phyloP scores from a whole-genome alignment of 2,329 filamentous ascomycete genomes.

The Botrytis porri region DNA sequence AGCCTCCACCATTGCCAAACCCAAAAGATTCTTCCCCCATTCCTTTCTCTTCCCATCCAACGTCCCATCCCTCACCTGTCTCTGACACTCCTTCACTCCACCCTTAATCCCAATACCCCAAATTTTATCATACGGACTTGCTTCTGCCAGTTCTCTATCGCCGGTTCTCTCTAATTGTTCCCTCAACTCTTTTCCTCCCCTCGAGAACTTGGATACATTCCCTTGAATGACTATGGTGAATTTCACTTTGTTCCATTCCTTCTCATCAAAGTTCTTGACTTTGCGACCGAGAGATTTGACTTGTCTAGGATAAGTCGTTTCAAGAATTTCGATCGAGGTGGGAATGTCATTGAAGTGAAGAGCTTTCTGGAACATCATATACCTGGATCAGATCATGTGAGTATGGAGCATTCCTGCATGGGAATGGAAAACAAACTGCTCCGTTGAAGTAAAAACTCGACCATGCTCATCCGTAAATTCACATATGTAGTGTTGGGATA shows the following conservation, averaged over 20 bases:
- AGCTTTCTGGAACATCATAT: constrained; percentile 14
- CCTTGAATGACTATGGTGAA: not conserved
- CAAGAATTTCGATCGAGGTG: not conserved
- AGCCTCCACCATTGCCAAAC: not conserved
- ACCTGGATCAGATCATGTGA: not conserved
- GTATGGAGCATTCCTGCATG: not conserved
- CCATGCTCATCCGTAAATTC: not conserved
- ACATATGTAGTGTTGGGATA: constrained; percentile 3
- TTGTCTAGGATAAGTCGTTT: not conserved
- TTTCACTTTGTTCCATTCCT: not conserved
- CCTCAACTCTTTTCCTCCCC: not conserved
- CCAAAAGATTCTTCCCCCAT: constrained; percentile 2
- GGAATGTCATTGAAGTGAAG: not conserved
- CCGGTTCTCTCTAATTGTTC: not conserved
- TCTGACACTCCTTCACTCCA: constrained; percentile 1
- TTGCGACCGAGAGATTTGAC: not conserved
- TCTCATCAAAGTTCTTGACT: not conserved
- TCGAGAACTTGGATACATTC: constrained; percentile 5
- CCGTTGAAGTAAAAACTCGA: not conserved
- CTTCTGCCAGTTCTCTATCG: not conserved
- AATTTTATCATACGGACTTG: constrained; percentile 4
- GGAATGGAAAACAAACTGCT: not conserved
- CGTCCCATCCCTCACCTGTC: not conserved
- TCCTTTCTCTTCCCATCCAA: not conserved
- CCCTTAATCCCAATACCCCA: not conserved